These are phyloP conservation scores for Trichoderma brevicompactum DNA, from an alignment of 2,329 filamentous ascomycete species.

Conservation along the genomic window DNA sequence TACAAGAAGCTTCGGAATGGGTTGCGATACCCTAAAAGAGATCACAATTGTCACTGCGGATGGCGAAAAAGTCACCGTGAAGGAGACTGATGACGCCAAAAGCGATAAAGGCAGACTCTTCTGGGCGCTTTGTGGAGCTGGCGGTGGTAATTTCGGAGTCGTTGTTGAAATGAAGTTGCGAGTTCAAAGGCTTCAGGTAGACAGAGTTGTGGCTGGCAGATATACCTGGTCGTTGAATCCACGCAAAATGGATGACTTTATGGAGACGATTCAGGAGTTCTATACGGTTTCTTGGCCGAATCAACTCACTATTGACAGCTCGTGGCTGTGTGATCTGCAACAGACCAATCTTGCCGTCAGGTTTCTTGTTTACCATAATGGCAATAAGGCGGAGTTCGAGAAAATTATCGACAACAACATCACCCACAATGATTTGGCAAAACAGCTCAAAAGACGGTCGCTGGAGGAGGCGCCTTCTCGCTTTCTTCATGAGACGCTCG, in stretches of 20 bases:
- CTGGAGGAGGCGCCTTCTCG: constrained; percentile 34
- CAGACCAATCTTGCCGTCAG: constrained; percentile 23
- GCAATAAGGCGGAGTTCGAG: constrained; percentile 23
- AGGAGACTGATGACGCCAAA: constrained; percentile 30
- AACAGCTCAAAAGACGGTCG: constrained; percentile 35
- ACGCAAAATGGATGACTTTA: constrained; percentile 1
- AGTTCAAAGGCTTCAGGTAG: constrained; percentile 30
- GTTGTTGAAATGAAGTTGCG: constrained; percentile 40
- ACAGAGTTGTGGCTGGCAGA: constrained; percentile 35
- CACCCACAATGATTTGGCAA: not conserved
- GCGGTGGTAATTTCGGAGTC: constrained; percentile 48
- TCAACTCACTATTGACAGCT: constrained; percentile 38
- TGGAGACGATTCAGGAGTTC: constrained; percentile 35
- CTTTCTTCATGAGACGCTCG: constrained; percentile 40
- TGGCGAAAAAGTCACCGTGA: constrained; percentile 34
- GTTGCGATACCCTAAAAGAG: constrained; percentile 38
- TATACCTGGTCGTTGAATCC: constrained; percentile 33
- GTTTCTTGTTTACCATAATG: constrained; percentile 32
- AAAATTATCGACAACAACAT: constrained; percentile 20
- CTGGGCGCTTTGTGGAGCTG: constrained; percentile 47
- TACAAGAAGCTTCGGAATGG: constrained; percentile 35
- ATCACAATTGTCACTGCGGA: constrained; percentile 42
- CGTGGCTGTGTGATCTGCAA: constrained; percentile 32
- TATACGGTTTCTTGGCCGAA: constrained; percentile 37
- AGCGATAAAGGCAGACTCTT: constrained; percentile 38